Evolutionary conservation across 75 land plant genomes (phyloP).

Genomic region (Larix kaempferi): DNA sequence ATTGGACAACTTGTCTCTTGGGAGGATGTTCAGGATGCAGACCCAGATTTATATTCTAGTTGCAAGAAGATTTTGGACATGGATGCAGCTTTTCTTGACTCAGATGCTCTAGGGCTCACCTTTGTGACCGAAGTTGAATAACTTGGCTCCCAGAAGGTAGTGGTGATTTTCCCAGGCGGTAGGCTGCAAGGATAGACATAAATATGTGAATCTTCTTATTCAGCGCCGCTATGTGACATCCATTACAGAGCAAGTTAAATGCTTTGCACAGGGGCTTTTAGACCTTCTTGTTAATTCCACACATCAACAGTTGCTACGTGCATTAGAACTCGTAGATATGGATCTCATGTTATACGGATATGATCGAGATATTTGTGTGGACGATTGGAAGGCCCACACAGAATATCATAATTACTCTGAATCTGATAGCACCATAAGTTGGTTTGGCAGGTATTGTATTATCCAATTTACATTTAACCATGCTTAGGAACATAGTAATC

Average conservation of each 20-base stretch:
- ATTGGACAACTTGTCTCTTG: slow-evolving; percentile 47
- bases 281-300: slow-evolving; percentile 51
- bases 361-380: slow-evolving; percentile 33
- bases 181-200: slow-evolving; percentile 59
- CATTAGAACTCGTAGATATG: slow-evolving; percentile 48
- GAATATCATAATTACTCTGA: slow-evolving; percentile 57
- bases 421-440: slow-evolving; percentile 38
- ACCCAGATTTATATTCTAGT: slow-evolving; percentile 72
- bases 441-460: slow-evolving; percentile 64
- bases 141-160: slow-evolving; percentile 51
- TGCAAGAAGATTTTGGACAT: slow-evolving; percentile 79
- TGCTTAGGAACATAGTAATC: not conserved
- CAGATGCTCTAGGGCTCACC: slow-evolving; percentile 81
- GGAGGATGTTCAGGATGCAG: slow-evolving; percentile 83
- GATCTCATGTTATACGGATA: slow-evolving; percentile 47
- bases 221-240: slow-evolving; percentile 59
- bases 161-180: slow-evolving; percentile 87
- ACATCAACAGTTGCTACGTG: slow-evolving; percentile 33
- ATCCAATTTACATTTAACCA: not conserved
- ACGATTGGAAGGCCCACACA: slow-evolving; percentile 65
- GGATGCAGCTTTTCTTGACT: slow-evolving; percentile 67
- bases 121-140: slow-evolving; percentile 76
- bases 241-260: slow-evolving; percentile 54
- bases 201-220: slow-evolving; percentile 72
- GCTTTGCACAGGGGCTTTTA: slow-evolving; percentile 73